Evolutionary conservation across 306 rosid genomes (phyloP).

Genomic region (Casuarina equisetifolia): DNA sequence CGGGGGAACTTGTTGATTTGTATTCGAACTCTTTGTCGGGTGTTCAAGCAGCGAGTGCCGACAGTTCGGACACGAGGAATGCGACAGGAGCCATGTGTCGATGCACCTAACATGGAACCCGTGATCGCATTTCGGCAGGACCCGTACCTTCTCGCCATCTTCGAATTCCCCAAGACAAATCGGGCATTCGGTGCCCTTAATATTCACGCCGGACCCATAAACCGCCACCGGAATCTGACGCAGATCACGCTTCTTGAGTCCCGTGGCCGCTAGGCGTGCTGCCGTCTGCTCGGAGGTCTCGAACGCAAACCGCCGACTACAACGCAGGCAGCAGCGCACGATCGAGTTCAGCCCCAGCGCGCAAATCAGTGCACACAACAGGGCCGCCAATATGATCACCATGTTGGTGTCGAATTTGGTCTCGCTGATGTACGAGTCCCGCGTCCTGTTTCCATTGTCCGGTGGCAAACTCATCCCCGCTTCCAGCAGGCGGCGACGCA

Average conservation of each 20-base stretch:
- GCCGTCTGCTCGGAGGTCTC: slow-evolving; percentile 44
- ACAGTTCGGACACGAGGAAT: slow-evolving; percentile 90
- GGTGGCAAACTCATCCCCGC: slow-evolving; percentile 33
- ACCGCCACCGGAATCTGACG: slow-evolving; percentile 66
- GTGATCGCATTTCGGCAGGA: slow-evolving; percentile 77
- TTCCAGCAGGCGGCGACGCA: slow-evolving; percentile 42
- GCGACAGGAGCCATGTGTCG: slow-evolving; percentile 74
- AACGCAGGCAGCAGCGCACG: slow-evolving; percentile 55
- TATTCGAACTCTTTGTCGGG: background rate
- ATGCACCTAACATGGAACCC: slow-evolving; percentile 84
- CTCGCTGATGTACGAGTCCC: slow-evolving; percentile 35
- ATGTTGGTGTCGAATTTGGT: slow-evolving; percentile 74
- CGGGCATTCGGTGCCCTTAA: slow-evolving; percentile 75
- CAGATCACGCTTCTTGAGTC: slow-evolving; percentile 57
- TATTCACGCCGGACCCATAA: slow-evolving; percentile 43
- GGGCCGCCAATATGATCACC: slow-evolving; percentile 76
- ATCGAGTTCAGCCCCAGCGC: slow-evolving; percentile 79
- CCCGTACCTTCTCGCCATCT: slow-evolving; percentile 65
- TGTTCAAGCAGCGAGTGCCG: slow-evolving; percentile 54
- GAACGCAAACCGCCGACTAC: slow-evolving; percentile 42
- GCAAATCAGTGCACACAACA: slow-evolving; percentile 61
- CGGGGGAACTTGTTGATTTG: background rate
- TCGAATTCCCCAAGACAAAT: slow-evolving; percentile 80
- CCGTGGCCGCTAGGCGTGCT: slow-evolving; percentile 41
- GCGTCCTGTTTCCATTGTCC: slow-evolving; percentile 37